Base-by-base conservation (phyloP, 768 basidiomycete genomes). In the Pulveroboletus frians region DNA sequence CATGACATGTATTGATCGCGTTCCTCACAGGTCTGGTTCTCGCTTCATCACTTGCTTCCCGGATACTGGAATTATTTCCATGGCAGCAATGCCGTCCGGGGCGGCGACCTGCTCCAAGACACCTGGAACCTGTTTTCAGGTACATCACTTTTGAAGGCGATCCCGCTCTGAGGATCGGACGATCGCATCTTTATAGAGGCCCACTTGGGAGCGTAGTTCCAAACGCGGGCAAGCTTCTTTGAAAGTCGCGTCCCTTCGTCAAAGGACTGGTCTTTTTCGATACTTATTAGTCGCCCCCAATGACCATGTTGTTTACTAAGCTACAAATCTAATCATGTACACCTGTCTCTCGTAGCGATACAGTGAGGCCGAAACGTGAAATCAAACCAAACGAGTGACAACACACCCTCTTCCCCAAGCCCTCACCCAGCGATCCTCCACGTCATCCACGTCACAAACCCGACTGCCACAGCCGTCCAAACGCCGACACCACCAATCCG, bases 51-150 rank as follows among this genome's bases (percentile, higher is more conserved):
- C 31, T 39, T 69, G 39, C 54, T 70, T 21, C 69, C 68, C 0
- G 69, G 67, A 0, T 70, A 71, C 45, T 70, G 69, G 68, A 66
- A 71, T 29, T 66, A 56, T 26, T 58, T 66, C 49, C 65, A 67
- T 29, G 60, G 49, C 15, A 46, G 27, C 26, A 43, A 50, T 27
- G 26, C 51, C 6, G 4, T 21, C 5, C 52, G 56, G n/a, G 49
- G 55, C 0, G 52, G 53, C 3, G 63, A 65, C 30, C 26, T 65
- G 2, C 36, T 65, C 11, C 54, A 61, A 36, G 36, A 39, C 13
- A 51, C 56, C 9, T 59, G 59, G 62, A 47, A 51, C 1, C 0
- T 61, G 21, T 61, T 62, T 30, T 54, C 58, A 1, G 55, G 58
- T n/a, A 13, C 31, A 14, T 34, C 50, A 0, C 31, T 60, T 8